These are phyloP conservation scores for Penicillium verhagenii DNA, from an alignment of 495 filamentous ascomycete species.

Conservation along the genomic window DNA sequence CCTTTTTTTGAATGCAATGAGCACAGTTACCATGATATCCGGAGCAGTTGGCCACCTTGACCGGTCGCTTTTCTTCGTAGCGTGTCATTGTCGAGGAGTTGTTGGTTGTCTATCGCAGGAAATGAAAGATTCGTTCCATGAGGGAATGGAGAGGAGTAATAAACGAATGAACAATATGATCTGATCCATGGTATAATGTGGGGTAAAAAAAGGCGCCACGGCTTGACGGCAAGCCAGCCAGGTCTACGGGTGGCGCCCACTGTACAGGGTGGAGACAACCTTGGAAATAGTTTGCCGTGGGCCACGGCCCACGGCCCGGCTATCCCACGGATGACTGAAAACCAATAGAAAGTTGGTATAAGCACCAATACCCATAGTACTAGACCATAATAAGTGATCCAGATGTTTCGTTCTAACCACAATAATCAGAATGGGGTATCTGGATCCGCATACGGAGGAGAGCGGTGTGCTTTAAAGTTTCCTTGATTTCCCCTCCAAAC, in stretches of 20 bases:
- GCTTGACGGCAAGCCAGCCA: background rate
- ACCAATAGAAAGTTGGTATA: background rate
- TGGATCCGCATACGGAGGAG: background rate
- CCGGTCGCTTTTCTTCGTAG: conserved; percentile 28
- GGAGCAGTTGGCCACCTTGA: conserved; percentile 50
- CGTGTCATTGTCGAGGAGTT: conserved; percentile 6
- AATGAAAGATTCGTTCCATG: background rate
- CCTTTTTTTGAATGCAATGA: background rate
- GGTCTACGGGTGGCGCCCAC: no score
- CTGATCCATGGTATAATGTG: background rate
- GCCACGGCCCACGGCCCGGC: background rate
- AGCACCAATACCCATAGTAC: no score
- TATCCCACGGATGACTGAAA: background rate
- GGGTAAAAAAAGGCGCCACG: background rate
- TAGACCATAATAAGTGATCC: no score
- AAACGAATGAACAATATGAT: background rate
- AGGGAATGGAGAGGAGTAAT: background rate
- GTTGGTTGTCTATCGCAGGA: background rate
- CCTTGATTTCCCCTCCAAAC: background rate
- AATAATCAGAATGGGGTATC: no score
- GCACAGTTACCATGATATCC: conserved; percentile 38
- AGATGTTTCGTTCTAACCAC: no score
- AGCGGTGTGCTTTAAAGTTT: background rate
- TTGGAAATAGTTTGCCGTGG: background rate
- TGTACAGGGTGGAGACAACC: no score